Percentiles rank a stretch among this genome's conserved stretches.
Evolutionary conservation across 768 basidiomycete species (phyloP).

Genomic region (Rhodotorula toruloides): DNA sequence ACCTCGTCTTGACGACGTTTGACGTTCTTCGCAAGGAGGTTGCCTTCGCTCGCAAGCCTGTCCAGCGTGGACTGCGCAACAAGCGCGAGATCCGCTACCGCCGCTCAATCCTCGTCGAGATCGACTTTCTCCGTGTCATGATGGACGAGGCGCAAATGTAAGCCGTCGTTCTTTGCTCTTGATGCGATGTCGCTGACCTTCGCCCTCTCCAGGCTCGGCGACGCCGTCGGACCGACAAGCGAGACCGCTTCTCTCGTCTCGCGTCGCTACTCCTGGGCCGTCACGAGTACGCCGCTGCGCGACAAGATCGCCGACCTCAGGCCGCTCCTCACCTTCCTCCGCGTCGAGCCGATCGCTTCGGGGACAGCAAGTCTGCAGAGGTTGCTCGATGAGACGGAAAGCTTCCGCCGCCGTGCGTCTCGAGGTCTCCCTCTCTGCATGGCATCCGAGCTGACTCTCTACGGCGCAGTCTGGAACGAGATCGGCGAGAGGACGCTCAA

Average conservation of each 20-base stretch:
- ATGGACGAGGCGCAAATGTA: slow-evolving; percentile 50
- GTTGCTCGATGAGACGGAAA: slow-evolving; percentile 22
- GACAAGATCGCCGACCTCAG: slow-evolving; percentile 47
- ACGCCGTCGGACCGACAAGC: slow-evolving; percentile 32
- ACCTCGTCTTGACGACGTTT: slow-evolving; percentile 41
- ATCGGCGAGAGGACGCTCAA: slow-evolving; percentile 49
- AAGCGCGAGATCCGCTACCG: slow-evolving; percentile 25
- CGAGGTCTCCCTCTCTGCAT: background rate
- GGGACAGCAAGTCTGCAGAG: background rate
- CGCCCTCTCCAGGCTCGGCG: slow-evolving; percentile 22
- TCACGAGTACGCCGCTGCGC: slow-evolving; percentile 50
- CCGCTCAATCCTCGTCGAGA: slow-evolving; percentile 37
- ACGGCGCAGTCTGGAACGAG: slow-evolving; percentile 40
- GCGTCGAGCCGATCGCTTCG: slow-evolving; percentile 29
- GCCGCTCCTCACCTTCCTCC: slow-evolving; percentile 45
- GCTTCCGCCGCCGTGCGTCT: slow-evolving; percentile 27
- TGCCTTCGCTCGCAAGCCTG: slow-evolving; percentile 36
- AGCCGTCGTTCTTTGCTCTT: background rate
- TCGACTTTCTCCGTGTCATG: slow-evolving; percentile 44
- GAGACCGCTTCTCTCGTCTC: slow-evolving; percentile 48
- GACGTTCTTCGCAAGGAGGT: slow-evolving; percentile 40
- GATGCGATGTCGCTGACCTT: background rate
- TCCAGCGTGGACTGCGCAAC: slow-evolving; percentile 23
- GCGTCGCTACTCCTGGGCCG: slow-evolving; percentile 46
- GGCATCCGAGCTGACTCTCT: no score